A percentile compares a stretch with the other conserved stretches of the same genome.
These are phyloP conservation scores for Boletus rubroflammeus DNA, from an alignment of 768 basidiomycete species.

Conservation along the genomic window DNA sequence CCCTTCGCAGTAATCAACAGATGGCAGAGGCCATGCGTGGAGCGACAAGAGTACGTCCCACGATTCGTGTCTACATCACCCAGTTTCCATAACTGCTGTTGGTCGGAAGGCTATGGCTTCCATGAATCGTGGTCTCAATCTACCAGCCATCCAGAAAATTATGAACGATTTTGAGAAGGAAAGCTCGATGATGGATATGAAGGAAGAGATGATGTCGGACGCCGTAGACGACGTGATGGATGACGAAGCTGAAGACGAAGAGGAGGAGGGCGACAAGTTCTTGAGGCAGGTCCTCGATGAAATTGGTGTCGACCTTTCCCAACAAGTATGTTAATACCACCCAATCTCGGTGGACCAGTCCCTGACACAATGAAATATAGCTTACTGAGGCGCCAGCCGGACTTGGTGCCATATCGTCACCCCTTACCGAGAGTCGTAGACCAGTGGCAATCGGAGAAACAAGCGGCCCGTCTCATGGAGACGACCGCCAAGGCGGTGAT, in stretches of 20 bases:
- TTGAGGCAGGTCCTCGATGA: conserved; percentile 95
- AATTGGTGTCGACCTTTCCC: conserved; percentile 89
- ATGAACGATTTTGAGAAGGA: conserved; percentile 99
- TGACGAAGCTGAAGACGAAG: conserved; percentile 88
- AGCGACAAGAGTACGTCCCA: conserved; percentile 78
- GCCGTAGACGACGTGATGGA: conserved; percentile 98
- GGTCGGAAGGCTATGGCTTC: conserved; percentile 84
- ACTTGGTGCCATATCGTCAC: conserved; percentile 55
- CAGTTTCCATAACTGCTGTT: conserved; percentile 1
- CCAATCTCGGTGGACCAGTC: background rate
- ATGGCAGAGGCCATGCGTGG: conserved; percentile 99
- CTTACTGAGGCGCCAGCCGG: conserved; percentile 81
- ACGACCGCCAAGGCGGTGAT: conserved; percentile 37
- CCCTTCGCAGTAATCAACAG: conserved; percentile 93
- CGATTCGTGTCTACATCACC: background rate
- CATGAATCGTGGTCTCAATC: conserved; percentile 95
- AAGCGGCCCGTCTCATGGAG: conserved; percentile 30
- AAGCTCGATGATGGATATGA: conserved; percentile 99
- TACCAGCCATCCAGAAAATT: conserved; percentile 91
- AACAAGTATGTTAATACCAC: conserved; percentile 51
- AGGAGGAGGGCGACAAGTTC: conserved; percentile 93
- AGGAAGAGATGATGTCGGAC: conserved; percentile 99
- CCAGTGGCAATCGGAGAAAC: conserved; percentile 84
- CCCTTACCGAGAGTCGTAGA: conserved; percentile 61
- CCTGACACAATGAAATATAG: conserved; percentile 38